Conservation (phyloP, 768 basidiomycete species). For the Suillus americanus region DNA sequence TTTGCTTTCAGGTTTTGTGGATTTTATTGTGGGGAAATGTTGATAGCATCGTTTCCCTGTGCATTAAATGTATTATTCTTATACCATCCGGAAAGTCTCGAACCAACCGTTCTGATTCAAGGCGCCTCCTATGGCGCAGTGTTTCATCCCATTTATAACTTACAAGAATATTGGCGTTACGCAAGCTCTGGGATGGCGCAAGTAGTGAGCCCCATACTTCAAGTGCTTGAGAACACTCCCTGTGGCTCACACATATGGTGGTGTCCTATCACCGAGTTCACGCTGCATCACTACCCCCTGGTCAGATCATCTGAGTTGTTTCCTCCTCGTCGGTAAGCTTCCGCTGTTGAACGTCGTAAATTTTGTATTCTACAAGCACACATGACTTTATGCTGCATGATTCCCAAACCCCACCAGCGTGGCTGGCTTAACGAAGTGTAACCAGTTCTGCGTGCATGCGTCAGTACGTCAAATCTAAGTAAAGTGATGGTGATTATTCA, state of each 20-base stretch:
- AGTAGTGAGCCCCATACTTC: background rate
- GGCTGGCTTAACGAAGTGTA: conserved; percentile 42
- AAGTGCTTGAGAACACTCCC: background rate
- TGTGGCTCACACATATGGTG: background rate
- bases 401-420: background rate
- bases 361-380: background rate
- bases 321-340: background rate
- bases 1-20: conserved; percentile 12
- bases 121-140: background rate
- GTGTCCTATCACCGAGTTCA: background rate
- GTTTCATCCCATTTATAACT: background rate
- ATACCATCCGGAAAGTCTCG: background rate
- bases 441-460: conserved; percentile 46
- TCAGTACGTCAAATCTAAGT: conserved; percentile 17
- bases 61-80: conserved; percentile 2
- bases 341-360: background rate
- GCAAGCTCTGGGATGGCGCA: background rate
- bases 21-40: conserved; percentile 3
- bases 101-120: background rate
- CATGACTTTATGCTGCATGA: background rate
- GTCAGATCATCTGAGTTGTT: background rate
- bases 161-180: background rate
- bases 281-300: background rate
- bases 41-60: background rate
- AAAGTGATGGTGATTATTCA: conserved; percentile 32